A percentile compares a stretch with the other conserved stretches of the same genome.
Evolutionary conservation across 75 land plant genomes (phyloP).

Genomic region (Picea sitchensis): DNA sequence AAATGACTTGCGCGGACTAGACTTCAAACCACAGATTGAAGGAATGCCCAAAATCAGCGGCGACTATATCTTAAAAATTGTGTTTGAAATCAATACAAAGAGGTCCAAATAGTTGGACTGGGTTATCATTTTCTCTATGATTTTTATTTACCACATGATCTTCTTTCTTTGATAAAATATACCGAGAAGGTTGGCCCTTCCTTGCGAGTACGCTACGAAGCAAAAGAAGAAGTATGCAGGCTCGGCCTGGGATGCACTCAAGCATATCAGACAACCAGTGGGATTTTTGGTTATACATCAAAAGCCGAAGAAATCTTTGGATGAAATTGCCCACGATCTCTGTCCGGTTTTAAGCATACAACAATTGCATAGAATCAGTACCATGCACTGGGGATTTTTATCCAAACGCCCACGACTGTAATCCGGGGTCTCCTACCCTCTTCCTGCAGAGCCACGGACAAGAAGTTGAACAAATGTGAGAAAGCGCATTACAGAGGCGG

Average conservation of each 20-base stretch:
- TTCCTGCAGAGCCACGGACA: no score
- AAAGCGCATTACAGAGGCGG: constrained; percentile 87
- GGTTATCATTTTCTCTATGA: constrained; percentile 27
- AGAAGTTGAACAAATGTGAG: constrained; percentile 44
- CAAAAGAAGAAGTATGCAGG: constrained; percentile 70
- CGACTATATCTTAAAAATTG: constrained; percentile 29
- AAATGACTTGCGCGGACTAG: constrained; percentile 65
- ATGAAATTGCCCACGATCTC: constrained; percentile 85
- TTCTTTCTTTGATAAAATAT: constrained; percentile 68
- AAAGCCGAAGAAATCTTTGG: constrained; percentile 78
- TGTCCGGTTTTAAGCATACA: constrained; percentile 82
- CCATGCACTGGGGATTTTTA: constrained; percentile 50
- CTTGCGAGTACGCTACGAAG: constrained; percentile 19
- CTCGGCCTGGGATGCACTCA: constrained; percentile 87
- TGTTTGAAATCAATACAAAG: constrained; percentile 33
- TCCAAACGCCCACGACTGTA: no score
- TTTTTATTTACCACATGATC: constrained; percentile 38
- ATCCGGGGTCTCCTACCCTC: no score
- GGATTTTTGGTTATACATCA: constrained; percentile 96
- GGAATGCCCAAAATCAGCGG: constrained; percentile 46
- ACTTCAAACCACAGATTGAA: constrained; percentile 39
- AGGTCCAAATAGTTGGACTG: constrained; percentile 74
- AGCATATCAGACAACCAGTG: constrained; percentile 88
- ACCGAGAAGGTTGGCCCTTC: constrained; percentile 51
- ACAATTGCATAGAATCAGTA: constrained; percentile 60